These are phyloP conservation scores for Boletus speciosus DNA, from an alignment of 768 basidiomycete species.

Conservation along the genomic window DNA sequence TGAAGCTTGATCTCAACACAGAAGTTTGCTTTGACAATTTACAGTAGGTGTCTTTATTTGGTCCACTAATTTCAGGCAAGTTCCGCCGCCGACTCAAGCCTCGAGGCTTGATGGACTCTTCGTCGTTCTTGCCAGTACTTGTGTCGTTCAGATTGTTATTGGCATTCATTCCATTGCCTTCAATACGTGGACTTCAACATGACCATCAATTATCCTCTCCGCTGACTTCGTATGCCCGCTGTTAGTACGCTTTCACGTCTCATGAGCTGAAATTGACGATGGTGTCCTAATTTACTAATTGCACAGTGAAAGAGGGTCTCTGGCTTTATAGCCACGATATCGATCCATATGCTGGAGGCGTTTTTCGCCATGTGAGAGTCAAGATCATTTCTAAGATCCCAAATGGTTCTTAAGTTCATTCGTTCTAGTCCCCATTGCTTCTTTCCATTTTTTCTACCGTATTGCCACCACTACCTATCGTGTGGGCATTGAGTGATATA, in stretches of 20 bases:
- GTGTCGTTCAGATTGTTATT: slow-evolving; percentile 50
- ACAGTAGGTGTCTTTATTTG: no score
- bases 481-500: slow-evolving; percentile 73
- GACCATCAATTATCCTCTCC: slow-evolving; percentile 81
- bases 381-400: background rate
- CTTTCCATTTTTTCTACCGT: slow-evolving; percentile 73
- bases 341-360: slow-evolving; percentile 84
- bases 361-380: slow-evolving; percentile 75
- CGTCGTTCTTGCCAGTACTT: slow-evolving; percentile 37
- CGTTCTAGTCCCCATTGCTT: slow-evolving; percentile 65
- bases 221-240: slow-evolving; percentile 70
- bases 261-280: background rate
- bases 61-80: no score
- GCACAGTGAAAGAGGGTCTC: slow-evolving; percentile 77
- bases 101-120: background rate
- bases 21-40: no score
- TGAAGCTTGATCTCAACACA: background rate
- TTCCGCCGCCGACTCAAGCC: no score
- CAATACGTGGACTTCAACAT: slow-evolving; percentile 45
- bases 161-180: slow-evolving; percentile 41
- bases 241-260: slow-evolving; percentile 44
- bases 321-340: slow-evolving; percentile 74
- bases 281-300: slow-evolving; percentile 7
- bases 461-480: slow-evolving; percentile 52
- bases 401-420: background rate